Evolutionary conservation across 176 grass and related monocot species (phyloP).

Genomic region (Cenchrus purpureus): DNA sequence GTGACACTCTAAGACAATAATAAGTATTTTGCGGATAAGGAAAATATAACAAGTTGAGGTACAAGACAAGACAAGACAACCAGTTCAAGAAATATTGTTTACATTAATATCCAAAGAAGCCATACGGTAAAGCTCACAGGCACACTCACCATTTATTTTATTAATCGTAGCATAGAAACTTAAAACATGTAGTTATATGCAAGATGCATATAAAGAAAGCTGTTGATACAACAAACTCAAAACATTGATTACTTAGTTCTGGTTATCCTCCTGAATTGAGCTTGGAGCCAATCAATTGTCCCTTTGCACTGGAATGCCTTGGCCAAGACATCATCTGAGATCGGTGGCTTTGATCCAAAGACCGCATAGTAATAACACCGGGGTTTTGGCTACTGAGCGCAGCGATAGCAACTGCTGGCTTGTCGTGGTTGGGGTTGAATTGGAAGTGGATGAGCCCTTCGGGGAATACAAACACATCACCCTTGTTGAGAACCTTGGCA

Average conservation of each 20-base stretch:
- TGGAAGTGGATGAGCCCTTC: slow-evolving; percentile 43
- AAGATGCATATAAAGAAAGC: background rate
- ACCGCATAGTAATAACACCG: slow-evolving; percentile 35
- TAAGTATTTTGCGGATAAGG: no score
- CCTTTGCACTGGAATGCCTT: slow-evolving; percentile 46
- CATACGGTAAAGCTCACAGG: background rate
- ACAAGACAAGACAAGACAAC: no score
- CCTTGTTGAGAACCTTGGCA: slow-evolving; percentile 51
- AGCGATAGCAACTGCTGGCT: slow-evolving; percentile 18
- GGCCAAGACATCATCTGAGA: slow-evolving; percentile 49
- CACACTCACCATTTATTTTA: background rate
- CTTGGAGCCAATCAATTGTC: slow-evolving; percentile 41
- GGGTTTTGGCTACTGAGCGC: slow-evolving; percentile 48
- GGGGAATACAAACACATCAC: slow-evolving; percentile 51
- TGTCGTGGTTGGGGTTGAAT: slow-evolving; percentile 25
- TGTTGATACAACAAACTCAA: background rate
- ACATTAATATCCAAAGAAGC: background rate
- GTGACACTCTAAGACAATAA: no score
- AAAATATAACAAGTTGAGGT: no score
- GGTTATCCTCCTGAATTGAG: slow-evolving; percentile 46
- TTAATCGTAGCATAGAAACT: background rate
- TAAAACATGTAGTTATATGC: background rate
- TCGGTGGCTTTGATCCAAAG: slow-evolving; percentile 45
- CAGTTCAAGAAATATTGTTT: background rate
- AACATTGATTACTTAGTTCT: background rate